Percentiles rank a stretch among this genome's conserved stretches.
phyloP scores from a whole-genome alignment of 768 basidiomycete species.

The Leccinellum albellum region DNA sequence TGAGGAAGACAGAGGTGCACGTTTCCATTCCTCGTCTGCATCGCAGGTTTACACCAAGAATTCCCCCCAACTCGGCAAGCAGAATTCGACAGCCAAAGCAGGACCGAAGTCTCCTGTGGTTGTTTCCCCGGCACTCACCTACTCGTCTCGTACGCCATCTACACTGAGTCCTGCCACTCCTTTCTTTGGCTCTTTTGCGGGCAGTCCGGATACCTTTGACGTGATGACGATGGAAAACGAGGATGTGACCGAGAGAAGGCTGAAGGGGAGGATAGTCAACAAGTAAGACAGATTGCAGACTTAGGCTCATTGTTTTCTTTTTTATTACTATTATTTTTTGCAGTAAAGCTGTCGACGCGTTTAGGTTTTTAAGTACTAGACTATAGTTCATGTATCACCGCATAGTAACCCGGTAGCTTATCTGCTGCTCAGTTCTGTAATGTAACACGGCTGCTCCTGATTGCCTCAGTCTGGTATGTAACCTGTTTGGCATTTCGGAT shows the following conservation, averaged over 20 bases:
- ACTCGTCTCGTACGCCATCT: slow-evolving; percentile 59
- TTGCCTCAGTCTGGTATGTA: no score
- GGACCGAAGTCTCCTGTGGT: slow-evolving; percentile 47
- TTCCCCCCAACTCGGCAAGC: slow-evolving; percentile 11
- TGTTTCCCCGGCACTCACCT: slow-evolving; percentile 66
- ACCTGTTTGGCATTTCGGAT: no score
- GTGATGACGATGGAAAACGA: slow-evolving; percentile 21
- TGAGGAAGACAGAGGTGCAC: slow-evolving; percentile 2
- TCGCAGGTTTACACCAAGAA: slow-evolving; percentile 12
- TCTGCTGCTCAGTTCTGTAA: no score
- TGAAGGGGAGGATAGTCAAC: slow-evolving; percentile 17
- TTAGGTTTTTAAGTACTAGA: neutral
- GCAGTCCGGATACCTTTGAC: slow-evolving; percentile 32
- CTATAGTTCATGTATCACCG: neutral
- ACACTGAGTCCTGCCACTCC: slow-evolving; percentile 70
- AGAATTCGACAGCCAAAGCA: slow-evolving; percentile 23
- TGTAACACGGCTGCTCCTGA: neutral
- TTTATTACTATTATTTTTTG: slow-evolving; percentile 5
- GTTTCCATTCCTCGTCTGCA: slow-evolving; percentile 10
- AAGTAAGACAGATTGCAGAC: slow-evolving; percentile 10
- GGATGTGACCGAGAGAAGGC: slow-evolving; percentile 21
- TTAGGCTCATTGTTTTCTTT: neutral
- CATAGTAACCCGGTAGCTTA: neutral
- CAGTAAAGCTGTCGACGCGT: slow-evolving; percentile 4
- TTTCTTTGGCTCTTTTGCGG: slow-evolving; percentile 58